Evolutionary conservation across 305 asterid genomes (phyloP), one percentile per base, ranked within the genome.

Genomic region (Lippia alba): DNA sequence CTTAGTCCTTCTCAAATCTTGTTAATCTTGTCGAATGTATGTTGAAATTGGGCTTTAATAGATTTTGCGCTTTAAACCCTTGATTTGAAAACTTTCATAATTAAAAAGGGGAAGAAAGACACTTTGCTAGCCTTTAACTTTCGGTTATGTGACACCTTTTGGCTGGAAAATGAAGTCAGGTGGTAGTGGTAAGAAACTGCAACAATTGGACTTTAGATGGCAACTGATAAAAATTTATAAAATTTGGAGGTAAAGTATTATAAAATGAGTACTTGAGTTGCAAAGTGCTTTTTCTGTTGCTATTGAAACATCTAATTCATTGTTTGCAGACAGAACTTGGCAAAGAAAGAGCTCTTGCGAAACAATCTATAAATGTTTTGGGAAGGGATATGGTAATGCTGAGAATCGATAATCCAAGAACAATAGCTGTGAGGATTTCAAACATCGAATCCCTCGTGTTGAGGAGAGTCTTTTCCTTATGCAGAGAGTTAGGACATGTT

Each of bases 381-480:
- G 90, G 88, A 74, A 79, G 72, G 76, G 63, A 49, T 44, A 56
- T 86, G 79, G 18, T 41, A 20, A 64, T 88, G 77, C 76, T 72
- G 51, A 83, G 90, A 79, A 75, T 86, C n/a, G 94, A 88, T 70
- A 66, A 68, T 48, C 94, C 94, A 81, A 78, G 90, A 79, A 86
- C 94, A 66, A 86, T 91, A 49, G 69, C 54, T 6, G 76, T 79
- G 48, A 81, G 94, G 71, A 71, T 88, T 76, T 76, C 82, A 68
- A 50, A 19, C 76, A 12, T 34, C 36, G n/a, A 3, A 32, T 0
- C 4, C 10, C 0, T 8, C 50, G 6, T 24, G 14, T 0, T 0
- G 7, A 12, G 20, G 10, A 17, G 58, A 14, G 14, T 76, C 51
- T 0, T 15, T 0, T 2, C 66, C 41, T n/a, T 62, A 15, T 86